These are phyloP conservation scores for Epichloe festucae DNA, from an alignment of 2,329 filamentous ascomycete genomes.

Conservation along the genomic window DNA sequence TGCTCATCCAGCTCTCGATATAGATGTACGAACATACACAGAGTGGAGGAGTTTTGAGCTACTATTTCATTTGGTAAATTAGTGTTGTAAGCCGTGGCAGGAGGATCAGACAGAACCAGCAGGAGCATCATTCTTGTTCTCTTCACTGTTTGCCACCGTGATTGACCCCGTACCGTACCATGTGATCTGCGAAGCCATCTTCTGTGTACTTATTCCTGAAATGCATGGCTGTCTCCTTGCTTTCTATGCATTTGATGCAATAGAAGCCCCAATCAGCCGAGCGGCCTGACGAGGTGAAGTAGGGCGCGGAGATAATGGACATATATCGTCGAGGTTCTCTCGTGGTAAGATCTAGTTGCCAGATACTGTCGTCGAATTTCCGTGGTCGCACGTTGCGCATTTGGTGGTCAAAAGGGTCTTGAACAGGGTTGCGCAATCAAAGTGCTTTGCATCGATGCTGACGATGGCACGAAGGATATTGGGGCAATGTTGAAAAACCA, in stretches of 20 bases:
- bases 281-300: slow-evolving; percentile 3
- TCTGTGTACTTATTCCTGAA: slow-evolving; percentile 7
- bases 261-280: slow-evolving; percentile 7
- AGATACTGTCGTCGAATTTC: background rate
- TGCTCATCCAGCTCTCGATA: no score
- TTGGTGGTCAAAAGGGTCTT: slow-evolving; percentile 17
- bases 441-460: slow-evolving; percentile 18
- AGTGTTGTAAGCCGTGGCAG: no score
- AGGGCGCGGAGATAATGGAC: slow-evolving; percentile 8
- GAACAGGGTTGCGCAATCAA: slow-evolving; percentile 21
- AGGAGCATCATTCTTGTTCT: no score
- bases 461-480: slow-evolving; percentile 20
- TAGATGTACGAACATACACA: no score
- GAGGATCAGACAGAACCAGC: no score
- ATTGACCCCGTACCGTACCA: background rate
- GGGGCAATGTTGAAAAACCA: slow-evolving; percentile 18
- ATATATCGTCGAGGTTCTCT: slow-evolving; percentile 8
- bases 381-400: slow-evolving; percentile 21
- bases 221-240: slow-evolving; percentile 1
- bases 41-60: no score
- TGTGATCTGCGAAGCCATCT: slow-evolving; percentile 1
- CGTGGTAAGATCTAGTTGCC: slow-evolving; percentile 1
- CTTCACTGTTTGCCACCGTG: no score
- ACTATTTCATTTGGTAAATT: no score
- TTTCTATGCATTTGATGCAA: slow-evolving; percentile 6